These are phyloP conservation scores for Mucor piriformis DNA, from an alignment of 371 early-diverging fungal species.

Conservation along the genomic window DNA sequence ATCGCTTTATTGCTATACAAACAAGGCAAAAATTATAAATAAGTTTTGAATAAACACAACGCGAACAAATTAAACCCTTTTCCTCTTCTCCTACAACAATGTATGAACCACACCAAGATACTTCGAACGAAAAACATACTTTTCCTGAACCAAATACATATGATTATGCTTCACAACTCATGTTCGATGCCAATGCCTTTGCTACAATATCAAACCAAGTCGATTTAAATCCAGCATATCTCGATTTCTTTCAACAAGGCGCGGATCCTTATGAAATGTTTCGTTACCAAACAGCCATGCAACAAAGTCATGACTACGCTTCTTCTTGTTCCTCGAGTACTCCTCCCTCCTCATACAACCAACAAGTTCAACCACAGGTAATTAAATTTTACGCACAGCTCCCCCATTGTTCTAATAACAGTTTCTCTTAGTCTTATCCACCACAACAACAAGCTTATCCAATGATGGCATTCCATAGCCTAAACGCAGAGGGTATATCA, in stretches of 20 bases:
- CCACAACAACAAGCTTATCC: conserved; percentile 13
- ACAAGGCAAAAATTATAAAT: neutral
- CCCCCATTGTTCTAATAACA: neutral
- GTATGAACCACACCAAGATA: conserved; percentile 22
- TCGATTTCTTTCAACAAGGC: conserved; percentile 14
- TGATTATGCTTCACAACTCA: conserved; percentile 24
- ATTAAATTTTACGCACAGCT: neutral
- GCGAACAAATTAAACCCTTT: neutral
- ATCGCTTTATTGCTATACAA: neutral
- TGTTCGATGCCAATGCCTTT: conserved; percentile 26
- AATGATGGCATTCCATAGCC: conserved; percentile 24
- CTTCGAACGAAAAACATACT: conserved; percentile 17
- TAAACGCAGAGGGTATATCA: conserved; percentile 4
- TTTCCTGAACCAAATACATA: conserved; percentile 27
- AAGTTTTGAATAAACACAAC: neutral
- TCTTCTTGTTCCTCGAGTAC: conserved; percentile 21
- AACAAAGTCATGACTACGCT: conserved; percentile 24
- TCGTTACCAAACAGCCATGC: conserved; percentile 23
- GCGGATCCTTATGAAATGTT: conserved; percentile 23
- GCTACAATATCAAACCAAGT: conserved; percentile 18
- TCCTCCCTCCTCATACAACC: conserved; percentile 8
- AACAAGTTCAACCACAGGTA: conserved; percentile 13
- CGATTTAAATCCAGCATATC: conserved; percentile 15
- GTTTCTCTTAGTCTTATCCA: neutral
- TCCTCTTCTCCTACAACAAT: neutral